phyloP scores from a whole-genome alignment of 1,284 basidiomycete species.

The Clitocybe nebularis region DNA sequence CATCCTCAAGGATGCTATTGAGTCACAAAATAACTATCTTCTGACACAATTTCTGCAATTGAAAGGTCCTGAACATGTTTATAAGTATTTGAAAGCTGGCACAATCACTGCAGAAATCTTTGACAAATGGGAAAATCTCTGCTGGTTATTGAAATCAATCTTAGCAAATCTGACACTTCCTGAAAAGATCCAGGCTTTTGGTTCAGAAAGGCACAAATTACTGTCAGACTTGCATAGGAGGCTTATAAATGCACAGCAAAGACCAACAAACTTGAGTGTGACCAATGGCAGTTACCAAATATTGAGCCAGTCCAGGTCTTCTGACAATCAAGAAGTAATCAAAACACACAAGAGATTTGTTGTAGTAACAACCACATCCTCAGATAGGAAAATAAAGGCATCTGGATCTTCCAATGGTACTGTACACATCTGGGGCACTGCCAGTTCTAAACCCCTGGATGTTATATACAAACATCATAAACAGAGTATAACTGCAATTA shows the following conservation, averaged over 20 bases:
- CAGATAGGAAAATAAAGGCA: background rate
- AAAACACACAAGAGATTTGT: background rate
- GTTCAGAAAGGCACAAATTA: background rate
- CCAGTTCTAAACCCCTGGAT: background rate
- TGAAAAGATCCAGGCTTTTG: background rate
- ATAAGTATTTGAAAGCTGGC: background rate
- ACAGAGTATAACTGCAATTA: background rate
- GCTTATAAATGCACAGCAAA: too few relatives aligned
- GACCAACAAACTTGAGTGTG: too few relatives aligned
- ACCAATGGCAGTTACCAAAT: background rate
- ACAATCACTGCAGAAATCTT: background rate
- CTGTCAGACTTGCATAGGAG: too few relatives aligned
- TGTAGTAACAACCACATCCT: background rate
- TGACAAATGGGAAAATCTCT: background rate
- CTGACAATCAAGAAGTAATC: background rate
- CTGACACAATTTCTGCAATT: background rate
- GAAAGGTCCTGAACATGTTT: background rate
- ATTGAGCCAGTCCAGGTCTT: background rate
- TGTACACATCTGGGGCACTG: background rate
- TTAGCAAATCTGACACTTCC: too few relatives aligned
- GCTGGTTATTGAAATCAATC: background rate
- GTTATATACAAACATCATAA: background rate
- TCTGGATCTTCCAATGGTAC: background rate
- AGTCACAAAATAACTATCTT: background rate
- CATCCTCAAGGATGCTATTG: background rate